A percentile compares a stretch with the other conserved stretches of the same genome.
Conservation (phyloP, 768 basidiomycete species). For the Boletellus sp. region DNA sequence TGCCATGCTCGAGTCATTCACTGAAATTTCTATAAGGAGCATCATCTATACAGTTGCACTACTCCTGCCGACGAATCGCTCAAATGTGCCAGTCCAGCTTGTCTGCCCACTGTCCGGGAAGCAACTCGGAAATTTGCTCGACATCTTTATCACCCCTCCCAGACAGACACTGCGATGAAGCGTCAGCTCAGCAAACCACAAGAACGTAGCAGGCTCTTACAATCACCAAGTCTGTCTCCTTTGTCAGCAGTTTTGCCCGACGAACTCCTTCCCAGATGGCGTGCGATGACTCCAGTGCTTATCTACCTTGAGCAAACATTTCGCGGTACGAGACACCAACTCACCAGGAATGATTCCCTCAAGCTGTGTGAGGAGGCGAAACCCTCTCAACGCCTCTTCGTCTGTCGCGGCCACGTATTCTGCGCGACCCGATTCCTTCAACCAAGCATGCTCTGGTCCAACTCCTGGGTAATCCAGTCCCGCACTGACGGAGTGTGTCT, state of each 20-base stretch:
- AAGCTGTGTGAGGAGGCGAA: slow-evolving; percentile 84
- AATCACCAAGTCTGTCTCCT: slow-evolving; percentile 85
- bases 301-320: slow-evolving; percentile 6
- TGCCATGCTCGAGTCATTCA: slow-evolving; percentile 18
- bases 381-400: slow-evolving; percentile 89
- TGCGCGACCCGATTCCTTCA: slow-evolving; percentile 91
- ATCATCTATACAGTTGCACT: not conserved
- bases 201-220: slow-evolving; percentile 48
- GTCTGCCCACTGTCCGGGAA: slow-evolving; percentile 93
- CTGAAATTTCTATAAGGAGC: slow-evolving; percentile 18
- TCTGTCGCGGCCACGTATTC: slow-evolving; percentile 94
- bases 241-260: slow-evolving; percentile 78
- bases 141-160: slow-evolving; percentile 99
- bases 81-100: slow-evolving; percentile 87
- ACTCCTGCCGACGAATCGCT: not conserved
- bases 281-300: slow-evolving; percentile 92
- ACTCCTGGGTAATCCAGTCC: slow-evolving; percentile 97
- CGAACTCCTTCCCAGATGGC: slow-evolving; percentile 91
- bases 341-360: slow-evolving; percentile 96
- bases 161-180: slow-evolving; percentile 67
- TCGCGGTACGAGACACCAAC: slow-evolving; percentile 14
- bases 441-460: slow-evolving; percentile 96
- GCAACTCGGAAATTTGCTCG: slow-evolving; percentile 88
- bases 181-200: slow-evolving; percentile 9
- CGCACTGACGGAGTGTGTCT: slow-evolving; percentile 96